Evolutionary conservation across 495 filamentous ascomycete genomes (phyloP).

Genomic region (Talaromyces thailandensis): DNA sequence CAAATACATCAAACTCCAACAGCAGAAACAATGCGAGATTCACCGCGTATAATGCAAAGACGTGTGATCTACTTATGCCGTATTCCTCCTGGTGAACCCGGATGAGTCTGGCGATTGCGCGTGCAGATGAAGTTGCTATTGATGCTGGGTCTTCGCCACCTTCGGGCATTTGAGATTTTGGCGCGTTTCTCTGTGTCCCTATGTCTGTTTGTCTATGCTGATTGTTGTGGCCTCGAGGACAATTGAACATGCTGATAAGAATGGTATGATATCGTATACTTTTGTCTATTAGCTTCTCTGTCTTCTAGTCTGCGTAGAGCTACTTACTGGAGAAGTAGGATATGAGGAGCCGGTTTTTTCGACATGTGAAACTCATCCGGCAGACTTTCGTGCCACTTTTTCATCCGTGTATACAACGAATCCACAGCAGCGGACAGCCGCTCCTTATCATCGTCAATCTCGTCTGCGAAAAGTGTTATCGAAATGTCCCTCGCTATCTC

Average conservation of each 20-base stretch:
- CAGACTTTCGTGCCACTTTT: conserved; percentile 24
- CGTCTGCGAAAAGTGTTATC: conserved; percentile 23
- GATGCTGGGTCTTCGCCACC: background rate
- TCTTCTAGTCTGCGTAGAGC: background rate
- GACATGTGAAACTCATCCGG: conserved; percentile 20
- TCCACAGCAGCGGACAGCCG: conserved; percentile 20
- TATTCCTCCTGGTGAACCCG: conserved; percentile 27
- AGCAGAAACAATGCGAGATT: conserved; percentile 35
- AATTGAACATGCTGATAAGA: conserved; percentile 31
- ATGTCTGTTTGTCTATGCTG: conserved; percentile 16
- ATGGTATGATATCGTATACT: conserved; percentile 35
- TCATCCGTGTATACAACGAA: conserved; percentile 23
- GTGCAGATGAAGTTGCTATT: conserved; percentile 17
- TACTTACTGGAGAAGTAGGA: conserved; percentile 28
- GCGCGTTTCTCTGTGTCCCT: background rate
- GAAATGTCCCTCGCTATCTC: conserved; percentile 36
- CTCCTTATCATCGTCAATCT: background rate
- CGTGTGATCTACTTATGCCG: conserved; percentile 31
- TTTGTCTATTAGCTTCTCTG: background rate
- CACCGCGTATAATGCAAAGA: conserved; percentile 36
- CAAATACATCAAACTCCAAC: conserved; percentile 23
- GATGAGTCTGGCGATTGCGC: conserved; percentile 23
- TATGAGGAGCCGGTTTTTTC: conserved; percentile 24
- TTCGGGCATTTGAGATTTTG: background rate
- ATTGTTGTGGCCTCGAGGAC: conserved; percentile 16